Evolutionary conservation across 2,329 filamentous ascomycete species (phyloP).

Genomic region (Colletotrichum sp.): DNA sequence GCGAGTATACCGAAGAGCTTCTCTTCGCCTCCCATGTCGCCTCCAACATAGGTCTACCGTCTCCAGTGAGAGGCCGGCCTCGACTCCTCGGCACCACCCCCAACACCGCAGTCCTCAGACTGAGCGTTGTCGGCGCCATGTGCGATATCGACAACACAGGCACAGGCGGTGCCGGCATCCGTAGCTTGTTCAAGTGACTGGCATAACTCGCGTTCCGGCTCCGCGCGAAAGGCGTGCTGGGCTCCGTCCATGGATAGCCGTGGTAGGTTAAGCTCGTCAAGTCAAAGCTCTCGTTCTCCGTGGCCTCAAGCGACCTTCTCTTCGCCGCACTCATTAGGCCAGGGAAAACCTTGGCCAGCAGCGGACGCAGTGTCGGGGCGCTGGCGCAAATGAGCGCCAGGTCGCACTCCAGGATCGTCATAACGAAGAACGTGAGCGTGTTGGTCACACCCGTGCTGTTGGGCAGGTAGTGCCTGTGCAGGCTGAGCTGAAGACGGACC

Average conservation of each 20-base stretch:
- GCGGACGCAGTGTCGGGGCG: slow-evolving; percentile 35
- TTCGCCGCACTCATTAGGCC: slow-evolving; percentile 23
- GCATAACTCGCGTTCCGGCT: slow-evolving; percentile 26
- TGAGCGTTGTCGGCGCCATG: slow-evolving; percentile 31
- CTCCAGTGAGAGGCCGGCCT: slow-evolving; percentile 14
- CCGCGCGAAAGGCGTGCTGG: slow-evolving; percentile 17
- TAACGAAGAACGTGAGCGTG: slow-evolving; percentile 37
- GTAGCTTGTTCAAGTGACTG: slow-evolving; percentile 12
- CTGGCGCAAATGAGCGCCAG: slow-evolving; percentile 39
- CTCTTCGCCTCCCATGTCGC: slow-evolving; percentile 1
- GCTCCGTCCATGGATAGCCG: slow-evolving; percentile 33
- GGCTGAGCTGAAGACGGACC: slow-evolving; percentile 33
- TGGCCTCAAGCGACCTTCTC: slow-evolving; percentile 8
- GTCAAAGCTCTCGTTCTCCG: slow-evolving; percentile 27
- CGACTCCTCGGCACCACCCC: slow-evolving; percentile 26
- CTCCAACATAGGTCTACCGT: slow-evolving; percentile 7
- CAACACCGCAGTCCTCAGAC: slow-evolving; percentile 31
- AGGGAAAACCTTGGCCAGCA: slow-evolving; percentile 32
- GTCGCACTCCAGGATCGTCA: slow-evolving; percentile 41
- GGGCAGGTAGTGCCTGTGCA: slow-evolving; percentile 29
- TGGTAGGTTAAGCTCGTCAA: slow-evolving; percentile 34
- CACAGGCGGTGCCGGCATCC: slow-evolving; percentile 19
- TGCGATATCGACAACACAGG: slow-evolving; percentile 21
- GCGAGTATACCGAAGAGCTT: slow-evolving; percentile 17
- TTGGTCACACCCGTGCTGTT: slow-evolving; percentile 23